Conservation (phyloP, 768 basidiomycete species). For the Tephrocybe sp. region DNA sequence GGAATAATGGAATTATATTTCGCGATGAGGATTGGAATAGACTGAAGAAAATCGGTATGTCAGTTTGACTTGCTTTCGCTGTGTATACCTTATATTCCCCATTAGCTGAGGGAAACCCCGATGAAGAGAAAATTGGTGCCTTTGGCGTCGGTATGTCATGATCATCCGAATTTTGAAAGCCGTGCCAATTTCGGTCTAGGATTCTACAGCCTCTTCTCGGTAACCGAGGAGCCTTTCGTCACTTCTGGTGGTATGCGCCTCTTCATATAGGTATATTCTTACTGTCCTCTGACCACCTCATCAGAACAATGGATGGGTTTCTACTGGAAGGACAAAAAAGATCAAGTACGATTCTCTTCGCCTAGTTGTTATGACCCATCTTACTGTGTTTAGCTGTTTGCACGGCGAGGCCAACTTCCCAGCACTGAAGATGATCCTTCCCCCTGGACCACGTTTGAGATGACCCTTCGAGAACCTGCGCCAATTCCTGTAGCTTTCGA, state of each 20-base stretch:
- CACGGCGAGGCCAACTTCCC: conserved; percentile 70
- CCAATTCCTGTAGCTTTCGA: conserved; percentile 84
- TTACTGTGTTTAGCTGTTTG: conserved; percentile 57
- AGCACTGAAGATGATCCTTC: conserved; percentile 25
- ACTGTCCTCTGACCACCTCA: conserved; percentile 20
- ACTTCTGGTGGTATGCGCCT: conserved; percentile 64
- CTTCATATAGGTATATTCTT: conserved; percentile 19
- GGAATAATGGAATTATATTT: conserved; percentile 85
- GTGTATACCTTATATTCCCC: background rate
- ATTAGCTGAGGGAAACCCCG: conserved; percentile 87
- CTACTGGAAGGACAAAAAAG: conserved; percentile 92
- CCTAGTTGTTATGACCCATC: conserved; percentile 4
- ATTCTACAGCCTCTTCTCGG: conserved; percentile 79
- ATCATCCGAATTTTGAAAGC: background rate
- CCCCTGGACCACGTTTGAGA: conserved; percentile 86
- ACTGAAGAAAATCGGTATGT: conserved; percentile 81
- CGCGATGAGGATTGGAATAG: conserved; percentile 85
- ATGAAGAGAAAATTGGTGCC: conserved; percentile 94
- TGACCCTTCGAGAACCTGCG: conserved; percentile 78
- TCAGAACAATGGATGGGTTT: conserved; percentile 90
- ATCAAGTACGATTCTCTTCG: conserved; percentile 51
- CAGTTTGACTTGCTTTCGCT: background rate
- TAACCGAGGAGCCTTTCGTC: conserved; percentile 81
- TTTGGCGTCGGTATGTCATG: conserved; percentile 71
- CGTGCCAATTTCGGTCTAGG: conserved; percentile 31